A percentile compares a stretch with the other conserved stretches of the same genome.
Conservation (phyloP, 768 basidiomycete genomes). For the Jaapia argillacea region DNA sequence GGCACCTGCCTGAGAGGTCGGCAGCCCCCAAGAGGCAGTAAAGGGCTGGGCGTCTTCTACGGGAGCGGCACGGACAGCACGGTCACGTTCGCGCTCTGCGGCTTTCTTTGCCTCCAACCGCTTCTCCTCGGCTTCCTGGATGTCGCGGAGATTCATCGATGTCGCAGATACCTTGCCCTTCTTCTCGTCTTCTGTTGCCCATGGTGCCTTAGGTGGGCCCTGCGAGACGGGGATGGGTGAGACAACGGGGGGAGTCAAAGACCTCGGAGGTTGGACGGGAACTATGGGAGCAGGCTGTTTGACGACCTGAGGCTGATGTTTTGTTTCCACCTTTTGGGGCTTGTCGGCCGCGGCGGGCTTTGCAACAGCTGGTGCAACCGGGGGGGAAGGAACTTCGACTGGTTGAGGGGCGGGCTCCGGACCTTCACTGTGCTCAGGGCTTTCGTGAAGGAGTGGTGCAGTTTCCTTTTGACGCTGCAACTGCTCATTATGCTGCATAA, state of each 20-base stretch:
- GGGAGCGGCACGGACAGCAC: constrained; percentile 26
- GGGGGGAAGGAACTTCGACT: constrained; percentile 8
- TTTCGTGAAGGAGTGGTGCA: constrained; percentile 10
- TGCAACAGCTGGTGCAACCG: constrained; percentile 4
- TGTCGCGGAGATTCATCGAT: constrained; percentile 76
- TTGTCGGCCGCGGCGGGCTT: background rate
- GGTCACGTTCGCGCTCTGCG: constrained; percentile 55
- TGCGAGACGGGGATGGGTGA: constrained; percentile 8
- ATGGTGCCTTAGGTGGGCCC: constrained; percentile 18
- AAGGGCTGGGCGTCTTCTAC: constrained; percentile 52
- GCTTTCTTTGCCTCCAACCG: constrained; percentile 69
- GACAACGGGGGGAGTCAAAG: background rate
- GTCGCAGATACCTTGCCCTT: constrained; percentile 33
- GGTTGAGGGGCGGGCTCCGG: constrained; percentile 3
- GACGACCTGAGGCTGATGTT: background rate
- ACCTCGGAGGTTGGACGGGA: background rate
- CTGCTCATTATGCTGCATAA: constrained; percentile 49
- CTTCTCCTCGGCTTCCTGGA: constrained; percentile 88
- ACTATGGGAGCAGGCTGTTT: background rate
- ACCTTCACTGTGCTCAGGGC: constrained; percentile 3
- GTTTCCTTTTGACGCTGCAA: constrained; percentile 24
- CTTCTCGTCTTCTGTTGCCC: constrained; percentile 65
- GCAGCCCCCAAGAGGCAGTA: constrained; percentile 75
- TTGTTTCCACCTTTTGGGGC: background rate
- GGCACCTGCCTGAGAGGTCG: constrained; percentile 68